A percentile compares a stretch with the other conserved stretches of the same genome.
These are phyloP conservation scores for Daldinia decipiens DNA, from an alignment of 495 filamentous ascomycete genomes.

Conservation along the genomic window DNA sequence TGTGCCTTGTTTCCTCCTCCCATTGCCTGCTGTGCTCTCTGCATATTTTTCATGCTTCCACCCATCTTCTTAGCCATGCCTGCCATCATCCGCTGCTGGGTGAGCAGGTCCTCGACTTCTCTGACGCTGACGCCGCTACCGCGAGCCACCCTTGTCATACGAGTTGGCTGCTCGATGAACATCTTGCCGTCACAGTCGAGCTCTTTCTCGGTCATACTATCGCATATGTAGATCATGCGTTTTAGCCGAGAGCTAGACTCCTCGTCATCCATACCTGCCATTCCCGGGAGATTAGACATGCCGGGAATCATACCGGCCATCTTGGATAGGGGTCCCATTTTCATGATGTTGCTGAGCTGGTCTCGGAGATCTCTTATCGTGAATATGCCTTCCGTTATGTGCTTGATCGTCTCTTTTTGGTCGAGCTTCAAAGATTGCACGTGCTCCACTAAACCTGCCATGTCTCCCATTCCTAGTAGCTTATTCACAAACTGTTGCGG, in stretches of 20 bases:
- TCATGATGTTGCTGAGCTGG: constrained; percentile 98
- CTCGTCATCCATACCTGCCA: constrained; percentile 95
- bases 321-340: constrained; percentile 97
- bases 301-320: constrained; percentile 99
- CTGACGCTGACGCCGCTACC: constrained; percentile 91
- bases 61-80: constrained; percentile 99
- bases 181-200: constrained; percentile 94
- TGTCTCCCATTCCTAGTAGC: constrained; percentile 95
- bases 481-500: constrained; percentile 92
- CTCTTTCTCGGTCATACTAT: constrained; percentile 96
- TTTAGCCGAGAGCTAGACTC: constrained; percentile 91
- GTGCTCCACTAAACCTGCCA: constrained; percentile 94
- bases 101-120: constrained; percentile 97
- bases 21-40: constrained; percentile 89
- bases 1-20: constrained; percentile 86
- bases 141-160: constrained; percentile 91
- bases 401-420: constrained; percentile 98
- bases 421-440: constrained; percentile 97
- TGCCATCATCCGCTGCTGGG: constrained; percentile 98
- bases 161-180: constrained; percentile 90
- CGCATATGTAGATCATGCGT: constrained; percentile 99
- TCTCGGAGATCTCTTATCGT: constrained; percentile 94
- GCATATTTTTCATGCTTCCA: constrained; percentile 95
- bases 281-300: constrained; percentile 77
- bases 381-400: constrained; percentile 95